Evolutionary conservation across 2,329 filamentous ascomycete species (phyloP), one percentile per base, ranked within the genome.

Genomic region (Colletotrichum costaricense): DNA sequence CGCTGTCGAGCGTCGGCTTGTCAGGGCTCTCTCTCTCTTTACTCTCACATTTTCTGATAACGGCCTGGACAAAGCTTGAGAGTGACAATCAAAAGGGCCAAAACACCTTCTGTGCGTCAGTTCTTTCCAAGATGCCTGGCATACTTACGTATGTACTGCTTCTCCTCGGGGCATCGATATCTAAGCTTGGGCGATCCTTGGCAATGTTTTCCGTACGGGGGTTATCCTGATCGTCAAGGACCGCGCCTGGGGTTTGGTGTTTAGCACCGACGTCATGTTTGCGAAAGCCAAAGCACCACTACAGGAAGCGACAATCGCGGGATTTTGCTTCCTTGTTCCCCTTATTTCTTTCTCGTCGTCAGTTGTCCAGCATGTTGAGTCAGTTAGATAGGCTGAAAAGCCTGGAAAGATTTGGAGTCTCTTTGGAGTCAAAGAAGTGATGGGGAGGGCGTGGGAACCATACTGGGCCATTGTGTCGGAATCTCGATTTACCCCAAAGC

Each of bases 401-500:
- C 9, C 5, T 16, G 19, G 49, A 57, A n/a, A 22, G 12, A 28
- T 1, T 42, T 24, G 28, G 9, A 62, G 57, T 8, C 16, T 42
- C 3, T 16, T 16, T 24, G 46, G 42, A 56, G 24, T 35, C 4
- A 19, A 42, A 33, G 19, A 33, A 22, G 42, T 19, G 33, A 35
- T 35, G 42, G 42, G 42, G 42, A 9, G 8, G 42, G 42, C 42
- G 42, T 49, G 42, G 38, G 38, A 11, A 46, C 11, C 14, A 35
- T 7, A 49, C 19, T 49, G 42, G 42, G 42, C 35, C 30, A 35
- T 56, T 30, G 65, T 59, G 33, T 64, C 33, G 33, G 55, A 73
- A 73, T 73, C 67, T 73, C 70, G 67, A 73, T 70, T 22, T 26
- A 56, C 60, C 26, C 54, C 19, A 49, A 49, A 70, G 70, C 33